A percentile compares a stretch with the other conserved stretches of the same genome.
These are phyloP conservation scores for Lathyrus aphaca DNA, from an alignment of 306 rosid genomes.

Conservation along the genomic window DNA sequence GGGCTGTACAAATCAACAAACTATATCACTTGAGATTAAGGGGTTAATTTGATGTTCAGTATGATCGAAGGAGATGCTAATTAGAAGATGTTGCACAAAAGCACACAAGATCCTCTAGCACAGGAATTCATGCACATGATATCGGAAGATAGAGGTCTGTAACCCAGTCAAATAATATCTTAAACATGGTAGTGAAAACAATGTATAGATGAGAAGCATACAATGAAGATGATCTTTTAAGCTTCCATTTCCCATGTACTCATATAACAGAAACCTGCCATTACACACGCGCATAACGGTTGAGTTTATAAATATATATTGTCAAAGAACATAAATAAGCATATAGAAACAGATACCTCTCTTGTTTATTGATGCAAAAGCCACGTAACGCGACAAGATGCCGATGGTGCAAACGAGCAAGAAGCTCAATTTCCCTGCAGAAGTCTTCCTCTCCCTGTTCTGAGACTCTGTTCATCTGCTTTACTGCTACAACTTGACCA, in stretches of 20 bases:
- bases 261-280: slow-evolving; percentile 92
- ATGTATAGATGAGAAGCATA: slow-evolving; percentile 58
- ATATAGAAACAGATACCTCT: slow-evolving; percentile 61
- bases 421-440: slow-evolving; percentile 89
- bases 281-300: slow-evolving; percentile 42
- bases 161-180: slow-evolving; percentile 21
- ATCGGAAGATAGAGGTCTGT: slow-evolving; percentile 16
- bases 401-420: slow-evolving; percentile 92
- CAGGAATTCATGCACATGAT: not conserved
- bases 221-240: slow-evolving; percentile 97
- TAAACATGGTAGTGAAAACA: slow-evolving; percentile 19
- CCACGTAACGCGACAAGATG: slow-evolving; percentile 94
- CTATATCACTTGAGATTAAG: slow-evolving; percentile 25
- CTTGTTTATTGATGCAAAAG: slow-evolving; percentile 72
- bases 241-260: slow-evolving; percentile 98
- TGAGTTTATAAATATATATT: slow-evolving; percentile 32
- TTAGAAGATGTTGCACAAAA: slow-evolving; percentile 30
- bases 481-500: slow-evolving; percentile 77
- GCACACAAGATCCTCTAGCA: slow-evolving; percentile 37
- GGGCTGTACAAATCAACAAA: slow-evolving; percentile 57
- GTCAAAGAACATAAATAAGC: slow-evolving; percentile 39
- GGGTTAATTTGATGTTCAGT: slow-evolving; percentile 18
- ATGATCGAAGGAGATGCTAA: slow-evolving; percentile 11
- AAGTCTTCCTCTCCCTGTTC: slow-evolving; percentile 92
- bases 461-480: slow-evolving; percentile 80